Percentiles rank a stretch among this genome's conserved stretches.
Evolutionary conservation across 1,284 basidiomycete species (phyloP).

Genomic region (Afroboletus lepidellus): DNA sequence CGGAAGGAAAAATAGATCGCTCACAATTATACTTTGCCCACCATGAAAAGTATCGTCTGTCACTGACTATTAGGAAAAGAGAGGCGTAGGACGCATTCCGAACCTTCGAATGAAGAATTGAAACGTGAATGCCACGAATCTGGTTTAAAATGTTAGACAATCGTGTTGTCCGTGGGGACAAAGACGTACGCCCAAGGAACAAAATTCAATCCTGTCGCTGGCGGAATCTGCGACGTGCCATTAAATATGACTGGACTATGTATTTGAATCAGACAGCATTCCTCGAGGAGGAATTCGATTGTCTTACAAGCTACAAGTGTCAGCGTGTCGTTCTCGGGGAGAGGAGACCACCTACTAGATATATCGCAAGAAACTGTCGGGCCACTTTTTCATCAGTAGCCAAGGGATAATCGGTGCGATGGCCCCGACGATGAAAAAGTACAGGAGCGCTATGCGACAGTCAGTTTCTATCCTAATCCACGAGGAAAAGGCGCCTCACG

Average conservation of each 20-base stretch:
- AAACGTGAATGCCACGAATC: conserved; percentile 55
- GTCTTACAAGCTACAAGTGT: neutral
- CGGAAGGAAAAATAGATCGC: neutral
- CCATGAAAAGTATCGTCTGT: conserved; percentile 59
- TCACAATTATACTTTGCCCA: conserved; percentile 72
- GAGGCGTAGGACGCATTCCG: conserved; percentile 21
- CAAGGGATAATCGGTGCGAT: conserved; percentile 43
- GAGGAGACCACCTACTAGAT: conserved; percentile 14
- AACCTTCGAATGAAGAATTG: conserved; percentile 56
- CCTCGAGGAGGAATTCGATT: neutral
- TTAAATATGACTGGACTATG: conserved; percentile 36
- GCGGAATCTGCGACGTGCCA: conserved; percentile 37
- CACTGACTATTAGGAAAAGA: conserved; percentile 34
- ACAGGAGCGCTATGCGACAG: conserved; percentile 33
- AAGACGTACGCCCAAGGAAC: conserved; percentile 37
- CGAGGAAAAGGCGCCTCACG: conserved; percentile 4
- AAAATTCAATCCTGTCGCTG: conserved; percentile 45
- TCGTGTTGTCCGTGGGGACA: neutral
- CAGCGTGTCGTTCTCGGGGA: neutral
- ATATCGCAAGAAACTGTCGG: conserved; percentile 45
- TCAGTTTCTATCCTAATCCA: neutral
- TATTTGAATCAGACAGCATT: neutral
- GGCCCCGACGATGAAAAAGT: conserved; percentile 50
- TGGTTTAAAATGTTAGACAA: conserved; percentile 3
- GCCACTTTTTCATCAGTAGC: conserved; percentile 42